Conservation (phyloP, 805 yeast species). For the Metschnikowia cerradonensis region DNA sequence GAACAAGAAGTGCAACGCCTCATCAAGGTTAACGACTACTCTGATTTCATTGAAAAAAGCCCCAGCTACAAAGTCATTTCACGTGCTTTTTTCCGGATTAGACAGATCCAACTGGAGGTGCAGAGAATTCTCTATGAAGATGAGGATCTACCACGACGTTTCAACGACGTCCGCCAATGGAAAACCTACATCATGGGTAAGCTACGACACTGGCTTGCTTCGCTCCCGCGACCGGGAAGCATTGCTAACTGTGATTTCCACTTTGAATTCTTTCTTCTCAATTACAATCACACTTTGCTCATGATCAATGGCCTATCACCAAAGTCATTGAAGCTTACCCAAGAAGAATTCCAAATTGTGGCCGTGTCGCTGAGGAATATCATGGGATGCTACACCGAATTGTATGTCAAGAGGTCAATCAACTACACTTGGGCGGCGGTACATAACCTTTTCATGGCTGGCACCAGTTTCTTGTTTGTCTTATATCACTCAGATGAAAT, state of each 20-base stretch:
- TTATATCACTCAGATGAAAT: constrained; percentile 65
- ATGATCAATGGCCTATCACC: constrained; percentile 78
- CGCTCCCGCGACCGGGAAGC: constrained; percentile 15
- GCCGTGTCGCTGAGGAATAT: constrained; percentile 64
- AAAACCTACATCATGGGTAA: constrained; percentile 45
- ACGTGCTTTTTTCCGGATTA: constrained; percentile 59
- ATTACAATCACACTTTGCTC: constrained; percentile 71
- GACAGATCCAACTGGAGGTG: constrained; percentile 74
- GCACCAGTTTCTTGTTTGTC: constrained; percentile 76
- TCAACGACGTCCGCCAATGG: constrained; percentile 57
- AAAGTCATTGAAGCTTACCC: constrained; percentile 50
- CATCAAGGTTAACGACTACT: constrained; percentile 24
- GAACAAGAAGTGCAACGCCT: background rate
- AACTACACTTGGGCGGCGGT: constrained; percentile 94
- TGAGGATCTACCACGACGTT: constrained; percentile 66
- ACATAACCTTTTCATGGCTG: constrained; percentile 84
- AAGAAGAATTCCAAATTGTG: constrained; percentile 52
- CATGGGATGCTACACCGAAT: constrained; percentile 56
- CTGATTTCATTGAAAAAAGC: constrained; percentile 21
- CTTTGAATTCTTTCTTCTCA: constrained; percentile 62
- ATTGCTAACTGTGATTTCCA: constrained; percentile 75
- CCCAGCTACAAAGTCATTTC: constrained; percentile 70
- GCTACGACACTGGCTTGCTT: constrained; percentile 62
- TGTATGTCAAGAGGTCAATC: constrained; percentile 54
- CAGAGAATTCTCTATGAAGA: constrained; percentile 69